Evolutionary conservation across 441 rosid species (phyloP), one percentile per base, ranked within the genome.

Genomic region (Adansonia grandidieri): DNA sequence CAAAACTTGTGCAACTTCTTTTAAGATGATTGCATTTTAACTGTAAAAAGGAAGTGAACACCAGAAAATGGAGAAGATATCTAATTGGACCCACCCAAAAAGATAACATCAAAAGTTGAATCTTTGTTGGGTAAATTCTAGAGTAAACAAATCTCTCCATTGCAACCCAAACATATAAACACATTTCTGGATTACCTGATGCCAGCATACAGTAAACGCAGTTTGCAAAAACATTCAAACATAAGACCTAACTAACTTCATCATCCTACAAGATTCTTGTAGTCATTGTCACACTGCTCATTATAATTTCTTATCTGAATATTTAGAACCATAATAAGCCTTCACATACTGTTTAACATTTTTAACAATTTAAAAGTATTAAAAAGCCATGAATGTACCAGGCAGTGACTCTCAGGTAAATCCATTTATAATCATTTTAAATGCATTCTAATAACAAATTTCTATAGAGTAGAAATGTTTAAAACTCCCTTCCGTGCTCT

Each of bases 81-180:
- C 51, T 10, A 73, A 42, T 24, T 37, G 11, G 50, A 75, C 15
- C 58, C 28, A 11, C 58, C 17, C 22, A 75, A 75, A 64, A 28
- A 37, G 47, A 40, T n/a, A 64, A 15, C 53, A 11, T 11, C 24
- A 45, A 45, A 65, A 17, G 42, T 0, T 62, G 1, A 15, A 17
- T 40, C 47, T n/a, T n/a, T 56, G 6, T 2, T 14, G 17, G 60
- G 10, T 13, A 70, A 22, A 70, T 47, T 47, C 0, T 9, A 69
- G 9, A 45, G 22, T 11, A 69, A 69, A 11, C 15, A 48, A 48
- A 2, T 5, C 9, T 5, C 58, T 20, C 13, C 14, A 1, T 20
- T 9, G 14, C 4, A 5, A 0, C 10, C 37, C 8, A 19, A 74
- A 58, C 0, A n/a, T 15, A 8, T 15, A 60, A 14, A 28, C 42